Base-by-base conservation (phyloP, 179 eudicot genomes). In the Sideroxylon spinosum region DNA sequence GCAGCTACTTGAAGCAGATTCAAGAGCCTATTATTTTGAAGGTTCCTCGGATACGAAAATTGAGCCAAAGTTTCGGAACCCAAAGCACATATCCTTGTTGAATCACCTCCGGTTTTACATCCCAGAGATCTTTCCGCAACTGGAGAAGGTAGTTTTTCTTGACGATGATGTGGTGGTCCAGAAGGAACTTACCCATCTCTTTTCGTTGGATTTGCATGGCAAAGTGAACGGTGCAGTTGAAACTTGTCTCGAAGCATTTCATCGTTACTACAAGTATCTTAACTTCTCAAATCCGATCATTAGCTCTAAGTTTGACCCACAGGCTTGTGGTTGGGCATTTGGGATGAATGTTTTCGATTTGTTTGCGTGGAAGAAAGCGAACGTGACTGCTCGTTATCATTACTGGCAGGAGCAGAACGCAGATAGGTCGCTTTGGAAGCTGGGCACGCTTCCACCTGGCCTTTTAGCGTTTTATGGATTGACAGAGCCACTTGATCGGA, bases 321-420 rank as follows among this genome's bases (percentile, higher is more conserved):
- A 92, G 82, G 93, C 95, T 16, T 92, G 97, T 73, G 95, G 95
- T 44, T 92, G 97, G 97, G 95, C 97, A 26, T 92, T 92, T 76
- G 97, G 97, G 20, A 80, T 92, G 91, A 92, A 92, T 63, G 85
- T 92, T 19, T 92, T 92, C 14, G 95, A 92, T 77, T 83, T 92
- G 88, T 79, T 88, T 74, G 91, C 90, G 0, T 92, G 97, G 97
- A 87, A 85, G 79, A 89, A 88, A 68, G 90, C 83, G 16, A 89
- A 91, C 74, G 91, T 91, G 67, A 92, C 97, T 19, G 71, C 44
- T 6, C 83, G 85, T 6, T 91, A 92, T 79, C 95, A 88, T 82
- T 85, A 82, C 75, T 92, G 95, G 97, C 87, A 77, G 86, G 88
- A 86, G 52, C 91, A 89, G 70, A 92, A 92, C 71, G 68, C 56